Percentiles rank a stretch among this genome's conserved stretches.
Conservation (phyloP, 495 filamentous ascomycete genomes). For the Hamigera avellanea region DNA sequence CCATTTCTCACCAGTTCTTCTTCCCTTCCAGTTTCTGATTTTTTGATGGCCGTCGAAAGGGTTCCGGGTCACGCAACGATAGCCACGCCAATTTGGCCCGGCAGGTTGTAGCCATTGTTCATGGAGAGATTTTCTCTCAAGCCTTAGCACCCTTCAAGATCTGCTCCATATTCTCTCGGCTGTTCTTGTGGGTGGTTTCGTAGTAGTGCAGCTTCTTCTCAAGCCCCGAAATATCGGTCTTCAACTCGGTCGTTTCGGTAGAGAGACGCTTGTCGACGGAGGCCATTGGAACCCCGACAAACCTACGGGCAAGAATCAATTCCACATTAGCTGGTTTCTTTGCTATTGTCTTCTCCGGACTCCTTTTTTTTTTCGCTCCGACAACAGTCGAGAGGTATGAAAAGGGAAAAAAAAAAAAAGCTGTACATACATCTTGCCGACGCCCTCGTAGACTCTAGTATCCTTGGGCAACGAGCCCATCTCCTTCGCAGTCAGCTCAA, state of each 20-base stretch:
- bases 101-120: too few relatives aligned
- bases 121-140: too few relatives aligned
- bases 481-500: constrained; percentile 80
- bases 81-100: too few relatives aligned
- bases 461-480: constrained; percentile 62
- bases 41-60: too few relatives aligned
- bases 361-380: background rate
- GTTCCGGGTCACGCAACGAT: too few relatives aligned
- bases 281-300: constrained; percentile 62
- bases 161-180: constrained; percentile 76
- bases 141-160: constrained; percentile 45
- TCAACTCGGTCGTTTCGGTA: constrained; percentile 61
- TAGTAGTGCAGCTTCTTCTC: constrained; percentile 89
- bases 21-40: too few relatives aligned
- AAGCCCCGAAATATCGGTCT: constrained; percentile 63
- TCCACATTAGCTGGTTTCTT: background rate
- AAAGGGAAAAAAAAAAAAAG: constrained; percentile 3
- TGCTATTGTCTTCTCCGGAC: background rate
- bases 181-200: constrained; percentile 91
- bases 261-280: constrained; percentile 66
- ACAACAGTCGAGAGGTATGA: background rate
- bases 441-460: constrained; percentile 84
- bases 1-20: too few relatives aligned
- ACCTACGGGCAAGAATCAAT: constrained; percentile 44
- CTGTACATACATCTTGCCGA: constrained; percentile 80